These are phyloP conservation scores for Colletotrichum sp. DNA, from an alignment of 2,329 filamentous ascomycete species.

Conservation along the genomic window DNA sequence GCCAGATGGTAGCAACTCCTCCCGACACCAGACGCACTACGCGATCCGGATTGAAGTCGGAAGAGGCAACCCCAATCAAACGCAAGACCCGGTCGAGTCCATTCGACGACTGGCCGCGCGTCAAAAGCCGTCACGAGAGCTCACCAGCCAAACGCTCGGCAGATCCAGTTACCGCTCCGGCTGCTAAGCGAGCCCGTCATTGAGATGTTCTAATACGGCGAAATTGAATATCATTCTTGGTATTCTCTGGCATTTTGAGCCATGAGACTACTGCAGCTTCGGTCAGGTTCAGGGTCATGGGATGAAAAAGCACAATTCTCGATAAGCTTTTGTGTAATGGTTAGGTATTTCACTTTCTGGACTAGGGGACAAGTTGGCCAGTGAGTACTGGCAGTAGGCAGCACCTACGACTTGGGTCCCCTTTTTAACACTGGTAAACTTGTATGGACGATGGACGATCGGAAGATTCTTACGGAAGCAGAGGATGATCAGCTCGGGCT, in stretches of 20 bases:
- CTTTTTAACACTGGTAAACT: background rate
- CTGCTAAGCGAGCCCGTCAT: constrained; percentile 40
- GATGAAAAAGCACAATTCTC: constrained; percentile 10
- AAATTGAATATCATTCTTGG: constrained; percentile 9
- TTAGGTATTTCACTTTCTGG: constrained; percentile 13
- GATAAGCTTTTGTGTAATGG: constrained; percentile 19
- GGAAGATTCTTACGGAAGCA: background rate
- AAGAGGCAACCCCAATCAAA: constrained; percentile 47
- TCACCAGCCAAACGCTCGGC: background rate
- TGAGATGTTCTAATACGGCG: constrained; percentile 19
- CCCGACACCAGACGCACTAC: constrained; percentile 67
- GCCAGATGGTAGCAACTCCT: constrained; percentile 59
- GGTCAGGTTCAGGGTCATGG: background rate
- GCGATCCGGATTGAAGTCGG: constrained; percentile 56
- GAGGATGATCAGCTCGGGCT: background rate
- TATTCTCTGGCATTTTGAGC: background rate
- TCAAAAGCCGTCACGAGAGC: constrained; percentile 53
- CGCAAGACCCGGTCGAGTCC: constrained; percentile 51
- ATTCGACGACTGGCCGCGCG: constrained; percentile 73
- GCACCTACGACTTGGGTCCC: background rate
- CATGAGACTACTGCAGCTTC: background rate
- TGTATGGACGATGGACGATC: background rate
- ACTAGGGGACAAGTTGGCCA: background rate
- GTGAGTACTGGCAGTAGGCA: background rate
- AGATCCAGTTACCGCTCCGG: constrained; percentile 28